Evolutionary conservation across 2,329 filamentous ascomycete species (phyloP), one percentile per base, ranked within the genome.

Genomic region (Aspergillus sp.): DNA sequence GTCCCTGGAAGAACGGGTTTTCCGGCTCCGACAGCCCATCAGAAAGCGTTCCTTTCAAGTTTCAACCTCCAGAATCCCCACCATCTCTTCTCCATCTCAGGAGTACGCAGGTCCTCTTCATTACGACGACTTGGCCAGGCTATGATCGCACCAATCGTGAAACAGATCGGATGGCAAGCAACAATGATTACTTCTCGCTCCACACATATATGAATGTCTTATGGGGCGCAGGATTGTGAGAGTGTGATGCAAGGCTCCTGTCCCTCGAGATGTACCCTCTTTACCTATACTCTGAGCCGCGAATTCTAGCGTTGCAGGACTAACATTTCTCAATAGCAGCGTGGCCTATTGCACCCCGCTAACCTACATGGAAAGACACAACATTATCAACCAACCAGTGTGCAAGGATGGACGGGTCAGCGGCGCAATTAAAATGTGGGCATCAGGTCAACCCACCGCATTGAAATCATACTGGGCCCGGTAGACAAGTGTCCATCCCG

Each of bases 401-500:
- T 15, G 34, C 11, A 41, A 0, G 9, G 34, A 38, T 41, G 34
- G 13, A 41, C 13, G 34, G 9, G 34, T 41, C 34, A 41, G 34
- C 34, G 34, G 34, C 34, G 34, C 11, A 41, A 13, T 4, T 28
- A 28, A 28, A 28, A 28, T 28, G 25, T 17, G 11, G 34, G 34
- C 11, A 41, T 17, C 11, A 41, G 34, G 11, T 41, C 34, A 41
- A 15, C 34, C 34, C 34, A 41, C 34, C 34, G 34, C 34, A 41
- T 41, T 41, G 34, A 41, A 41, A 11, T 41, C 34, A 41, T 41
- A 41, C 38, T 23, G 38, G 46, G 55, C 57, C 64, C 61, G 48
- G 48, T 64, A 63, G 66, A 60, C 60, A 19, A 31, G 3, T 25
- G 8, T 25, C 5, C 41, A 55, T 23, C n/a, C 63, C 58, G 63